Evolutionary conservation across 495 filamentous ascomycete genomes (phyloP).

Genomic region (Aspergillus heteromorphus): DNA sequence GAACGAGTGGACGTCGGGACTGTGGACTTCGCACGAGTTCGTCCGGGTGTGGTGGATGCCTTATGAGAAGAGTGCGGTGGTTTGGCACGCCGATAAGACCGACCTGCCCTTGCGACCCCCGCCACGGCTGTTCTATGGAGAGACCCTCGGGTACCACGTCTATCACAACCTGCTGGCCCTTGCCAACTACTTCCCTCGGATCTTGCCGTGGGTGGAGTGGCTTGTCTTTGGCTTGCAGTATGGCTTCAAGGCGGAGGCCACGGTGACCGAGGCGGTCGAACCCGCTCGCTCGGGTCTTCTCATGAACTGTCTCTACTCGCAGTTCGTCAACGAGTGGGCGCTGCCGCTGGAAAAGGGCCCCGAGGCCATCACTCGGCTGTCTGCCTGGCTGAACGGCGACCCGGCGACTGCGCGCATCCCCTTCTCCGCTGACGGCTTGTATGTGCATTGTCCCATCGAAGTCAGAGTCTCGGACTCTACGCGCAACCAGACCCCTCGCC

Average conservation of each 20-base stretch:
- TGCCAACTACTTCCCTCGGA: conserved; percentile 67
- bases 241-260: conserved; percentile 66
- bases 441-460: conserved; percentile 89
- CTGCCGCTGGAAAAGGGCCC: conserved; percentile 84
- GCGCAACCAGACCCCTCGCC: conserved; percentile 48
- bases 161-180: conserved; percentile 86
- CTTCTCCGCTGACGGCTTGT: conserved; percentile 70
- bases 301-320: conserved; percentile 94
- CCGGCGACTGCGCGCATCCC: conserved; percentile 60
- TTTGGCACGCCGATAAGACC: conserved; percentile 80
- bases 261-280: conserved; percentile 67
- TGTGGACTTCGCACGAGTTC: conserved; percentile 85
- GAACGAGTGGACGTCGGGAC: conserved; percentile 59
- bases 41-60: conserved; percentile 97
- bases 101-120: conserved; percentile 45
- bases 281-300: conserved; percentile 71
- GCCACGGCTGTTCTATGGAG: conserved; percentile 68
- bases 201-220: conserved; percentile 85
- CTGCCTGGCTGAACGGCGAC: conserved; percentile 75
- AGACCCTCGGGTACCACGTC: conserved; percentile 71
- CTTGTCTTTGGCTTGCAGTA: conserved; percentile 95
- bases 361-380: conserved; percentile 77
- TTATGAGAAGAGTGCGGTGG: conserved; percentile 76
- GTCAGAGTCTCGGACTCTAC: conserved; percentile 80
- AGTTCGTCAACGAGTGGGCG: conserved; percentile 98